phyloP scores from a whole-genome alignment of 495 filamentous ascomycete genomes.

The Halenospora varia region DNA sequence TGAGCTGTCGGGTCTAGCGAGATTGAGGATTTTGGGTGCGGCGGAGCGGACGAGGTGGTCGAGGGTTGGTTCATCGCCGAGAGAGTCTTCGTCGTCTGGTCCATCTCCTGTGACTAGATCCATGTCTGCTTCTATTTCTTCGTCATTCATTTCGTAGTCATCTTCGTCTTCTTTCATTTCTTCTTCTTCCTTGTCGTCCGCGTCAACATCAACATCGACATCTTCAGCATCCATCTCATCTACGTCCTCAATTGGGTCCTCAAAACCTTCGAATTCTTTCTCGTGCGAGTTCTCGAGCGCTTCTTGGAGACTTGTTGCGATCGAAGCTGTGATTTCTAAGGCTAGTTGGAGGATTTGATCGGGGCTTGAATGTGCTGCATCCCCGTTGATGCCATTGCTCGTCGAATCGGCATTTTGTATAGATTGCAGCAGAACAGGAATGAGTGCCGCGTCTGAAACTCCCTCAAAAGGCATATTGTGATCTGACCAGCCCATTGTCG shows the following conservation, averaged over 20 bases:
- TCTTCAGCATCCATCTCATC: conserved; percentile 29
- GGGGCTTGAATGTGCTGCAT: conserved; percentile 15
- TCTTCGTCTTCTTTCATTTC: too few relatives aligned
- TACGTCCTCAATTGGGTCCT: conserved; percentile 24
- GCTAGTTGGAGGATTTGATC: conserved; percentile 41
- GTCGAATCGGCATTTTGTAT: conserved; percentile 22
- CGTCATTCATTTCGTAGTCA: conserved; percentile 35
- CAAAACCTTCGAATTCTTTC: conserved; percentile 30
- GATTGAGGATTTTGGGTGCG: conserved; percentile 43
- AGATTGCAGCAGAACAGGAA: conserved; percentile 37
- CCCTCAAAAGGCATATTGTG: conserved; percentile 41
- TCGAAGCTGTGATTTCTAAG: conserved; percentile 54
- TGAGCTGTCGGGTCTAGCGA: conserved; percentile 29
- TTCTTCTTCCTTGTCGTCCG: conserved; percentile 24
- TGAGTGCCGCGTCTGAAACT: conserved; percentile 41
- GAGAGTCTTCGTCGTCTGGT: conserved; percentile 28
- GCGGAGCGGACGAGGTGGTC: conserved; percentile 43
- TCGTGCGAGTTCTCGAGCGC: conserved; percentile 26
- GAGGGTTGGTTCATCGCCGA: conserved; percentile 41
- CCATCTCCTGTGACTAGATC: conserved; percentile 49
- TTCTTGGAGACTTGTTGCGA: conserved; percentile 49
- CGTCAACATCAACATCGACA: conserved; percentile 25
- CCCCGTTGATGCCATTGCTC: conserved; percentile 4
- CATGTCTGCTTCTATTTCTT: conserved; percentile 54
- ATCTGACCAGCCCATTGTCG: conserved; percentile 42